Conservation (phyloP, 176 grass and related monocot species). For the Poa annua region DNA sequence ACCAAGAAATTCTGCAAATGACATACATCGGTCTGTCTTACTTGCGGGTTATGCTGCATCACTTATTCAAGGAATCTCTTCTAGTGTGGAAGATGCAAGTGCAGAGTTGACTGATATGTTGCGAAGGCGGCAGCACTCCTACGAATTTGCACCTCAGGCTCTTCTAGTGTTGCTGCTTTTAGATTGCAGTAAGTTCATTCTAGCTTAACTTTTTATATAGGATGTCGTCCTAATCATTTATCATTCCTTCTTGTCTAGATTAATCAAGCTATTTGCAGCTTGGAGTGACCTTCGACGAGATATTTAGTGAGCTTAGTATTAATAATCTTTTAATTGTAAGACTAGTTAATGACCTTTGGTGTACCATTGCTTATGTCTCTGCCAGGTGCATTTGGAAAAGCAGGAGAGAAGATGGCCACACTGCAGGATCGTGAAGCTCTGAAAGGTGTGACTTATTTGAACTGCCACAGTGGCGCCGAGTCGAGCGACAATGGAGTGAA, state of each 20-base stretch:
- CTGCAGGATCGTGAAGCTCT: neutral
- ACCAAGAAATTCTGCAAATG: neutral
- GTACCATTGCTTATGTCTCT: neutral
- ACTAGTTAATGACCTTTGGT: constrained; percentile 3
- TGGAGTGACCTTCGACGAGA: neutral
- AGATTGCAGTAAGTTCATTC: constrained; percentile 17
- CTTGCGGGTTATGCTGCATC: constrained; percentile 9
- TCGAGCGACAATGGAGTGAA: neutral
- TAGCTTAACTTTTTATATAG: neutral
- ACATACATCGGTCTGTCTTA: neutral
- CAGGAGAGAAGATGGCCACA: neutral
- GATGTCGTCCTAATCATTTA: neutral
- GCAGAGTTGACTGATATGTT: constrained; percentile 2
- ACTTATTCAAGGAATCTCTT: constrained; percentile 27
- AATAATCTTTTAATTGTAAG: neutral
- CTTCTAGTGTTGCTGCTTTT: constrained; percentile 14
- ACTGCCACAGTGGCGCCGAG: neutral
- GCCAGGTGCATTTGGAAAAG: neutral
- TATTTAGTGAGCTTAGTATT: neutral
- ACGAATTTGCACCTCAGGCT: constrained; percentile 10
- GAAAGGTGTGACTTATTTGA: neutral
- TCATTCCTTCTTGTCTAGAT: neutral
- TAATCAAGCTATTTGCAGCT: neutral
- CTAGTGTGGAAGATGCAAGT: neutral
- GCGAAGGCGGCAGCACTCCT: neutral